phyloP scores from a whole-genome alignment of 306 rosid genomes.

The Crataegus laevigata region DNA sequence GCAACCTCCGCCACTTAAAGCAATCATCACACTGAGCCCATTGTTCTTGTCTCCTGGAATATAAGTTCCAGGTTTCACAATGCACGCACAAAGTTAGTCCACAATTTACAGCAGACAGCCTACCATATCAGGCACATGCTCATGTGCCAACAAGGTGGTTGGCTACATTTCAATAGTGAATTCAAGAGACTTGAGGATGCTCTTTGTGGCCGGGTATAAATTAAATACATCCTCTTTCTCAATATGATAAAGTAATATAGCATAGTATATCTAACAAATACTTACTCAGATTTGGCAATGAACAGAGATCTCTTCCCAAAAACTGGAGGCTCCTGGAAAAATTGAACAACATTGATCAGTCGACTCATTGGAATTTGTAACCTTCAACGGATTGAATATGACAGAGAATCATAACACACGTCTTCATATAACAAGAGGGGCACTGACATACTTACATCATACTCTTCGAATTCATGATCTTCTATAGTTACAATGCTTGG shows the following conservation, averaged over 20 bases:
- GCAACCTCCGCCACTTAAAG: constrained; percentile 91
- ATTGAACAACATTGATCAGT: constrained; percentile 20
- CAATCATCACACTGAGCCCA: constrained; percentile 97
- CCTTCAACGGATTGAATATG: constrained; percentile 2
- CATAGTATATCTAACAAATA: background rate
- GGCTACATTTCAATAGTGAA: background rate
- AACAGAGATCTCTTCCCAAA: constrained; percentile 90
- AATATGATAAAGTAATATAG: background rate
- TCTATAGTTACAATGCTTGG: constrained; percentile 82
- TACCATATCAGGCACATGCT: background rate
- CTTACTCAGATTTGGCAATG: constrained; percentile 68
- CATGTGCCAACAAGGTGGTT: background rate
- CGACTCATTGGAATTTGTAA: constrained; percentile 18
- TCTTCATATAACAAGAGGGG: background rate
- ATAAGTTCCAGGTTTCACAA: background rate
- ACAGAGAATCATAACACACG: background rate
- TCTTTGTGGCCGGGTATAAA: background rate
- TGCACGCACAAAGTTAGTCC: constrained; percentile 3
- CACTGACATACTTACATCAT: constrained; percentile 57
- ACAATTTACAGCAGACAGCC: background rate
- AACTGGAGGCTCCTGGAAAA: constrained; percentile 83
- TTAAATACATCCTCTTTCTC: background rate
- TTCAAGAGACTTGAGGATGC: background rate
- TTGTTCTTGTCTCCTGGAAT: constrained; percentile 70
- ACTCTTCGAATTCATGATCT: constrained; percentile 89